Percentiles rank a stretch among this genome's conserved stretches.
Conservation (phyloP, 2,329 filamentous ascomycete species). For the Thelonectria blattea region DNA sequence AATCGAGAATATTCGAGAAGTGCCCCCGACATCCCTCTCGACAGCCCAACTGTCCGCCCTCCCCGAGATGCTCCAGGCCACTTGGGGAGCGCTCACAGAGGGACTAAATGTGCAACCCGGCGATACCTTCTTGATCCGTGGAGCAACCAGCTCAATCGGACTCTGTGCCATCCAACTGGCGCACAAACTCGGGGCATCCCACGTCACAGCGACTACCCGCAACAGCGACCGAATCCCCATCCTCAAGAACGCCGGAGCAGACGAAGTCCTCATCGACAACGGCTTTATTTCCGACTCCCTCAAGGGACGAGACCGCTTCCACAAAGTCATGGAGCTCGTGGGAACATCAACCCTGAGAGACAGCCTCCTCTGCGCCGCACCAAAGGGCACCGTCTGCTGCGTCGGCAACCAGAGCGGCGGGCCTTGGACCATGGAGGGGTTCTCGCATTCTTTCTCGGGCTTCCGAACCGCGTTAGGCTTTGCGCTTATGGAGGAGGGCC, state of each 20-base stretch:
- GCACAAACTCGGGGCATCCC: slow-evolving; percentile 1
- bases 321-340: slow-evolving; percentile 13
- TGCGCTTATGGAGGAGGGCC: slow-evolving; percentile 11
- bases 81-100: slow-evolving; percentile 9
- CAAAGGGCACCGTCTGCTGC: slow-evolving; percentile 6
- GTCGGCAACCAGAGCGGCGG: slow-evolving; percentile 12
- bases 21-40: neutral
- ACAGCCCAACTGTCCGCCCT: neutral
- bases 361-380: slow-evolving; percentile 1
- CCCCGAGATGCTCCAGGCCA: slow-evolving; percentile 7
- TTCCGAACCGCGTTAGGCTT: slow-evolving; percentile 9
- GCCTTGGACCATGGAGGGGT: slow-evolving; percentile 8
- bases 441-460: slow-evolving; percentile 12
- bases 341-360: slow-evolving; percentile 3
- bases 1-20: slow-evolving; percentile 1
- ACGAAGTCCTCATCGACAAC: slow-evolving; percentile 4
- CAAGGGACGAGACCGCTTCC: neutral
- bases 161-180: slow-evolving; percentile 11
- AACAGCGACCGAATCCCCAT: neutral
- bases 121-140: slow-evolving; percentile 6
- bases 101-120: slow-evolving; percentile 8
- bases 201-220: neutral
- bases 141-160: slow-evolving; percentile 12
- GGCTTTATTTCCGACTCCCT: neutral
- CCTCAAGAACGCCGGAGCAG: neutral